phyloP scores from a whole-genome alignment of 345 rosid species.

The Excoecaria agallocha region DNA sequence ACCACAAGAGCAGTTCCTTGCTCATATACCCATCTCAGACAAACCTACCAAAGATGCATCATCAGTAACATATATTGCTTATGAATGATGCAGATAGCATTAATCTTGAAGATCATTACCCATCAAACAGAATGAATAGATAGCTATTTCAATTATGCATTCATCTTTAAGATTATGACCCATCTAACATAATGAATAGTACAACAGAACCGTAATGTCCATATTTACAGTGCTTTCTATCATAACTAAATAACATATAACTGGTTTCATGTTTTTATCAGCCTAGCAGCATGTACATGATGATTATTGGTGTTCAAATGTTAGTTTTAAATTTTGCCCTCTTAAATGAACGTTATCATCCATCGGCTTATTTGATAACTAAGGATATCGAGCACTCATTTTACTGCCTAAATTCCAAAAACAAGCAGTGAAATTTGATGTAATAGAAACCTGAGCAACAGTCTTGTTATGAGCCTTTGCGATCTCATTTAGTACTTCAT shows the following conservation, averaged over 20 bases:
- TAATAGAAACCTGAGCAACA: constrained; percentile 28
- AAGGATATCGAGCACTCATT: background rate
- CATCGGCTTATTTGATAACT: background rate
- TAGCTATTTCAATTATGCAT: background rate
- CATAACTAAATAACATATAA: background rate
- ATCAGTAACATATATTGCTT: background rate
- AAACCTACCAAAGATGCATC: constrained; percentile 1
- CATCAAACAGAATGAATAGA: background rate
- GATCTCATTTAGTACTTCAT: constrained; percentile 21
- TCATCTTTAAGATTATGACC: background rate
- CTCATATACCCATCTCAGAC: constrained; percentile 10
- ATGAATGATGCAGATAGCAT: background rate
- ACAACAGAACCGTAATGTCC: too few relatives aligned
- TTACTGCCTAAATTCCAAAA: background rate
- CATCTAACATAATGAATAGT: background rate
- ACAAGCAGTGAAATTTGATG: background rate
- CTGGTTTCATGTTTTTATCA: background rate
- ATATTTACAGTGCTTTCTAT: background rate
- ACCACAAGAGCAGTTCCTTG: constrained; percentile 7
- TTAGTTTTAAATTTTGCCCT: too few relatives aligned
- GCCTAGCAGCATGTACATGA: too few relatives aligned
- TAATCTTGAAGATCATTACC: background rate
- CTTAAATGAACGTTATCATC: background rate
- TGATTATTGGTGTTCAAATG: too few relatives aligned
- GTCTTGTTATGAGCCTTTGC: constrained; percentile 24